Evolutionary conservation across 225 moss, liverwort and hornwort species (phyloP).

Genomic region (Pseudoscleropodium purum): DNA sequence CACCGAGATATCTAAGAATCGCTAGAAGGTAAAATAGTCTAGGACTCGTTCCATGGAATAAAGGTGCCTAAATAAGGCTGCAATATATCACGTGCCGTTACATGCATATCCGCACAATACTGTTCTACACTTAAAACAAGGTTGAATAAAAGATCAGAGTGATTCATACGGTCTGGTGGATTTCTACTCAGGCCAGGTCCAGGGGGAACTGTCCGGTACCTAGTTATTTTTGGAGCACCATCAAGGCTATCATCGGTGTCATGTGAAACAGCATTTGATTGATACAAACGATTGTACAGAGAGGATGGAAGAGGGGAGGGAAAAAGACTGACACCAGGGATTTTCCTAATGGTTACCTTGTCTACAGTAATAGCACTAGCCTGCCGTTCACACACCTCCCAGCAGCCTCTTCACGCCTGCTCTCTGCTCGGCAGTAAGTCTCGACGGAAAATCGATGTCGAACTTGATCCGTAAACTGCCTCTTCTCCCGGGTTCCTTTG

Average conservation of each 20-base stretch:
- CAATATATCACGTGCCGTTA: background rate
- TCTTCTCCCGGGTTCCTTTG: conserved; percentile 85
- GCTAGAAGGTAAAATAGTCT: background rate
- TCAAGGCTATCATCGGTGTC: conserved; percentile 9
- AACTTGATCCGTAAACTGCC: conserved; percentile 93
- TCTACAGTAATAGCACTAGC: conserved; percentile 15
- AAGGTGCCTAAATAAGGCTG: background rate
- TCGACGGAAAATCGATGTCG: conserved; percentile 80
- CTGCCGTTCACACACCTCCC: conserved; percentile 43
- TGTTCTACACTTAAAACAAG: background rate
- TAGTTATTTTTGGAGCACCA: background rate
- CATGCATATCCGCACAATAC: background rate
- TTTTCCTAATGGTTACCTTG: conserved; percentile 13
- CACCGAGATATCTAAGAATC: background rate
- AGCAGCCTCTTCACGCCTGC: conserved; percentile 76
- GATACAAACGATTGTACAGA: conserved; percentile 13
- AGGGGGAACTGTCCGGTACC: background rate
- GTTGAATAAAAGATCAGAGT: background rate
- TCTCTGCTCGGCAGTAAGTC: conserved; percentile 80
- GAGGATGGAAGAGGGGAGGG: background rate
- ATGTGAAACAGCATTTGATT: background rate
- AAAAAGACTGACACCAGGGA: background rate
- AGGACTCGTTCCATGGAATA: background rate
- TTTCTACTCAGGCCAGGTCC: background rate
- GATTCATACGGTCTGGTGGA: background rate